These are phyloP conservation scores for Neostapfia colusana DNA, from an alignment of 176 grass and related monocot species.

Conservation along the genomic window DNA sequence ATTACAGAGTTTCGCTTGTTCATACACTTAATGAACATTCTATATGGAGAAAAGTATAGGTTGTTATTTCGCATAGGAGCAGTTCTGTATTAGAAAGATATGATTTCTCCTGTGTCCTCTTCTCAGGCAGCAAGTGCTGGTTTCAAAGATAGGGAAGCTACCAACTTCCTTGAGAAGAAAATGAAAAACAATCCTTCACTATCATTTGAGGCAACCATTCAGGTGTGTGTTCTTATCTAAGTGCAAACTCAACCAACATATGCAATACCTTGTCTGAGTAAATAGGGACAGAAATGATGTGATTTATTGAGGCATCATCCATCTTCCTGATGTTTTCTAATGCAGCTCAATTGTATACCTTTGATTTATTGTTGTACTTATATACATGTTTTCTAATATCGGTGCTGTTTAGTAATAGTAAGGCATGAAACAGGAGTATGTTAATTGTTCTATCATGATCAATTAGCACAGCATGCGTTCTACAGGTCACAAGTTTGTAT, in stretches of 20 bases:
- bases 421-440: neutral
- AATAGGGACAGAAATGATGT: neutral
- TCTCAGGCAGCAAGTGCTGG: constrained; percentile 56
- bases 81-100: neutral
- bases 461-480: neutral
- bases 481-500: neutral
- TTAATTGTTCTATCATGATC: neutral
- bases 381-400: neutral
- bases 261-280: neutral
- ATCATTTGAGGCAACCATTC: constrained; percentile 29
- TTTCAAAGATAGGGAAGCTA: constrained; percentile 49
- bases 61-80: neutral
- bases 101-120: constrained; percentile 2
- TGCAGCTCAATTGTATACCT: neutral
- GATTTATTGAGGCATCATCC: neutral
- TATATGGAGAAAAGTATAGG: neutral
- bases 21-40: neutral
- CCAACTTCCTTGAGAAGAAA: constrained; percentile 56
- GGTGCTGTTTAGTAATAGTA: neutral
- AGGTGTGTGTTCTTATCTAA: constrained; percentile 17
- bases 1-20: neutral
- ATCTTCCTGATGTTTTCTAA: neutral
- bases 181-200: constrained; percentile 45
- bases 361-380: neutral
- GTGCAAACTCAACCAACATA: neutral